These are phyloP conservation scores for Aspergillus chevalieri DNA, from an alignment of 2,329 filamentous ascomycete species.

Conservation along the genomic window DNA sequence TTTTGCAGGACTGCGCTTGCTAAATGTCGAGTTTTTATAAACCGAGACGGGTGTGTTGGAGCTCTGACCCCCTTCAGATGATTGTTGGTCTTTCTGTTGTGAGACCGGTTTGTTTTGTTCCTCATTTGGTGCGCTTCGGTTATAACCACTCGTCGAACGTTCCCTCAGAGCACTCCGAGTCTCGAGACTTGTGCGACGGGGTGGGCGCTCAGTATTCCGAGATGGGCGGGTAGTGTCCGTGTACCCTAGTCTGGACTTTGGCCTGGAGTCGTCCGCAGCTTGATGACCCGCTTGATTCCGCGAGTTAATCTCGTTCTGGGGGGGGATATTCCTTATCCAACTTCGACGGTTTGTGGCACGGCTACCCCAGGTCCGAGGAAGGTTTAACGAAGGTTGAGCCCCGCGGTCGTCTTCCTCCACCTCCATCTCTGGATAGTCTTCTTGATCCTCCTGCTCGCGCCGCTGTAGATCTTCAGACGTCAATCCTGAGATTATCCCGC, in stretches of 20 bases:
- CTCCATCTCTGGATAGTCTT: slow-evolving; percentile 10
- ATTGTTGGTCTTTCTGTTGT: slow-evolving; percentile 10
- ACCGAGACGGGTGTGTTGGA: slow-evolving; percentile 35
- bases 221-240: slow-evolving; percentile 22
- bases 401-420: slow-evolving; percentile 23
- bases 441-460: slow-evolving; percentile 22
- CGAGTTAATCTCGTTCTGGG: slow-evolving; percentile 13
- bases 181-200: slow-evolving; percentile 18
- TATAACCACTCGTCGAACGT: slow-evolving; percentile 12
- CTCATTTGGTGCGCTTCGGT: slow-evolving; percentile 9
- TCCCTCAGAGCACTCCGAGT: slow-evolving; percentile 16
- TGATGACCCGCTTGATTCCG: slow-evolving; percentile 12
- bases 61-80: slow-evolving; percentile 22
- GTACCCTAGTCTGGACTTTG: slow-evolving; percentile 20
- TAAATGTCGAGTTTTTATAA: slow-evolving; percentile 27
- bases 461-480: slow-evolving; percentile 35
- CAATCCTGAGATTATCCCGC: slow-evolving; percentile 21
- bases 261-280: slow-evolving; percentile 10
- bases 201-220: slow-evolving; percentile 27
- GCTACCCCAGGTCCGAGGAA: slow-evolving; percentile 34
- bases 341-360: slow-evolving; percentile 25
- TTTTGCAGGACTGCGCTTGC: slow-evolving; percentile 24
- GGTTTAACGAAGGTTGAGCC: slow-evolving; percentile 24
- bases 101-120: slow-evolving; percentile 9
- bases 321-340: slow-evolving; percentile 30